A percentile compares a stretch with the other conserved stretches of the same genome.
Conservation (phyloP, 495 filamentous ascomycete genomes). For the Hypoxylon crocopeplum region DNA sequence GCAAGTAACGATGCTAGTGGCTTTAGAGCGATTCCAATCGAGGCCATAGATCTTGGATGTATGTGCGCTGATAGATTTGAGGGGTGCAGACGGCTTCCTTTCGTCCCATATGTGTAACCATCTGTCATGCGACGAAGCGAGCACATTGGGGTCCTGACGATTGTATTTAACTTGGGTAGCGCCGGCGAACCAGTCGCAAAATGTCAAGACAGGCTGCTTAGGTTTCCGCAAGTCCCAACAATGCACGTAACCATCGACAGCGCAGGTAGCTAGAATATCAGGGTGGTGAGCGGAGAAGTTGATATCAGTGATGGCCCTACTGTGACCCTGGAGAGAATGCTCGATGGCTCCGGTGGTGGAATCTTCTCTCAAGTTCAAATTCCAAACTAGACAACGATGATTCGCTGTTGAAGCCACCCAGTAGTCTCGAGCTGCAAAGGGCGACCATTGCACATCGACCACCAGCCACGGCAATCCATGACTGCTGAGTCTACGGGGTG, state of each 20-base stretch:
- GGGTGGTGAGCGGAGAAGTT: slow-evolving; percentile 95
- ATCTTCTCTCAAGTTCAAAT: slow-evolving; percentile 76
- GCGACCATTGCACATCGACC: slow-evolving; percentile 98
- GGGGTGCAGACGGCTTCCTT: slow-evolving; percentile 76
- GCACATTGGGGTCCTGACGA: slow-evolving; percentile 79
- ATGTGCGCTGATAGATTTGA: slow-evolving; percentile 86
- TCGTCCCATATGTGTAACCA: slow-evolving; percentile 91
- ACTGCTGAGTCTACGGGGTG: slow-evolving; percentile 79
- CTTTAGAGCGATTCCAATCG: slow-evolving; percentile 85
- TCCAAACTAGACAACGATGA: slow-evolving; percentile 95
- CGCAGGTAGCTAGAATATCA: slow-evolving; percentile 87
- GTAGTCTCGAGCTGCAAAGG: slow-evolving; percentile 84
- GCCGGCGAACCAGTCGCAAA: slow-evolving; percentile 94
- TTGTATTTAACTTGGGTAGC: slow-evolving; percentile 98
- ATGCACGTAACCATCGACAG: slow-evolving; percentile 91
- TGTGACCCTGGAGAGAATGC: slow-evolving; percentile 88
- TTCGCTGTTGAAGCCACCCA: slow-evolving; percentile 96
- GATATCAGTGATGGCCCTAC: slow-evolving; percentile 91
- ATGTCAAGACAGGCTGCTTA: slow-evolving; percentile 75
- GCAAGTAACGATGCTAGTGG: slow-evolving; percentile 79
- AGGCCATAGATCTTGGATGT: slow-evolving; percentile 96
- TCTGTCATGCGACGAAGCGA: slow-evolving; percentile 90
- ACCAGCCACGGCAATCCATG: slow-evolving; percentile 94
- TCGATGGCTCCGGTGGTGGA: slow-evolving; percentile 78
- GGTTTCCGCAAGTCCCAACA: slow-evolving; percentile 89